Percentiles rank a stretch among this genome's conserved stretches.
phyloP scores from a whole-genome alignment of 768 basidiomycete species.

The Neoboletus brunneissimus region DNA sequence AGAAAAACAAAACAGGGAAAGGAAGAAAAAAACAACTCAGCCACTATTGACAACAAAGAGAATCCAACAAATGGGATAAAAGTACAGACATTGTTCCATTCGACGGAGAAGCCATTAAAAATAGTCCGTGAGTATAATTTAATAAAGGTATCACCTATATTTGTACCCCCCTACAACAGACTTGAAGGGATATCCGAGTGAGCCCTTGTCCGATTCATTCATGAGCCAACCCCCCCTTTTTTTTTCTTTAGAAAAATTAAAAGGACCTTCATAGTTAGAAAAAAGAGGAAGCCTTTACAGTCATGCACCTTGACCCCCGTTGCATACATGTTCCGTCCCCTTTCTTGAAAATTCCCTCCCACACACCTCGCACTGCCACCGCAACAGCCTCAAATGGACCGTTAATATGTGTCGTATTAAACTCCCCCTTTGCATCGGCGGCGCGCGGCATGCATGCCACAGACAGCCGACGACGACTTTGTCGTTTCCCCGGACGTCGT shows the following conservation, averaged over 20 bases:
- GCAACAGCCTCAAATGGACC: constrained; percentile 16
- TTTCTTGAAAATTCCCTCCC: constrained; percentile 17
- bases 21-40: neutral
- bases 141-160: too few species aligned
- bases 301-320: neutral
- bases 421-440: constrained; percentile 23
- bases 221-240: too few species aligned
- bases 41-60: neutral
- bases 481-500: constrained; percentile 20
- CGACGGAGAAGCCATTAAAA: too few species aligned
- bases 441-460: constrained; percentile 13
- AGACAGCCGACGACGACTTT: constrained; percentile 7
- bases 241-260: neutral
- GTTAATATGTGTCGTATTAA: constrained; percentile 17
- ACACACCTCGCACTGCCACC: constrained; percentile 17
- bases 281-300: neutral
- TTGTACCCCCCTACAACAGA: too few species aligned
- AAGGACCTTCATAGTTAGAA: neutral
- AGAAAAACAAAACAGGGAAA: too few species aligned
- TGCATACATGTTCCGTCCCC: constrained; percentile 15
- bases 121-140: too few species aligned
- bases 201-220: neutral
- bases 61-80: neutral
- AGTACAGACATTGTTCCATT: too few species aligned
- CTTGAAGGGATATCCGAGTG: neutral